Conservation (phyloP, 2,329 filamentous ascomycete genomes). For the Phoma sp. region DNA sequence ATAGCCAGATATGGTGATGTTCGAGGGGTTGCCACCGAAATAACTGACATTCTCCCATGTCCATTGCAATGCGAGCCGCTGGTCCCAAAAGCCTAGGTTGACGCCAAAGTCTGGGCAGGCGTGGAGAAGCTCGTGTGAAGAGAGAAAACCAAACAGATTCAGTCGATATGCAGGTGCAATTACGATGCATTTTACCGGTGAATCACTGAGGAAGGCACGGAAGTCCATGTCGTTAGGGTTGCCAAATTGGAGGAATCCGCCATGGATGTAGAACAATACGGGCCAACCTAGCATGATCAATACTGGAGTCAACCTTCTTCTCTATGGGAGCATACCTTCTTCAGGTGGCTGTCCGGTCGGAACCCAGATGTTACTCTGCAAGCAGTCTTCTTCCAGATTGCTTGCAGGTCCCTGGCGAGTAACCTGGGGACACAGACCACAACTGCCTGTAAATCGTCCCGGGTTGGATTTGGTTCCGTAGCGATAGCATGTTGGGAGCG, state of each 20-base stretch:
- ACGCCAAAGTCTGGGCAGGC: constrained; percentile 42
- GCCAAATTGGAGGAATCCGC: constrained; percentile 64
- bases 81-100: constrained; percentile 65
- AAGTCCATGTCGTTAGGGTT: constrained; percentile 56
- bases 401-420: constrained; percentile 26
- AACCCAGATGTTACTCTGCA: constrained; percentile 63
- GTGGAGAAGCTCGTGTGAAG: constrained; percentile 55
- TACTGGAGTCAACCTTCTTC: neutral
- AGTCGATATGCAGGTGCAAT: constrained; percentile 64
- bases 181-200: constrained; percentile 54
- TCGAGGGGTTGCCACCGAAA: constrained; percentile 58
- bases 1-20: constrained; percentile 63
- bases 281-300: constrained; percentile 56
- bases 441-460: constrained; percentile 51
- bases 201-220: constrained; percentile 56
- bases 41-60: constrained; percentile 57
- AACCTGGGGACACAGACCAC: constrained; percentile 60
- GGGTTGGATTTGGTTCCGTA: constrained; percentile 59
- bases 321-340: constrained; percentile 30
- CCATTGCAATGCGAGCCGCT: constrained; percentile 63
- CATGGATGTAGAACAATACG: constrained; percentile 64
- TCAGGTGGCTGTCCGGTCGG: constrained; percentile 54
- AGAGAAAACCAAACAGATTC: constrained; percentile 63
- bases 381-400: constrained; percentile 58
- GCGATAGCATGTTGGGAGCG: constrained; percentile 55